Evolutionary conservation across 2,329 filamentous ascomycete genomes (phyloP).

Genomic region (Plectosphaerella plurivora): DNA sequence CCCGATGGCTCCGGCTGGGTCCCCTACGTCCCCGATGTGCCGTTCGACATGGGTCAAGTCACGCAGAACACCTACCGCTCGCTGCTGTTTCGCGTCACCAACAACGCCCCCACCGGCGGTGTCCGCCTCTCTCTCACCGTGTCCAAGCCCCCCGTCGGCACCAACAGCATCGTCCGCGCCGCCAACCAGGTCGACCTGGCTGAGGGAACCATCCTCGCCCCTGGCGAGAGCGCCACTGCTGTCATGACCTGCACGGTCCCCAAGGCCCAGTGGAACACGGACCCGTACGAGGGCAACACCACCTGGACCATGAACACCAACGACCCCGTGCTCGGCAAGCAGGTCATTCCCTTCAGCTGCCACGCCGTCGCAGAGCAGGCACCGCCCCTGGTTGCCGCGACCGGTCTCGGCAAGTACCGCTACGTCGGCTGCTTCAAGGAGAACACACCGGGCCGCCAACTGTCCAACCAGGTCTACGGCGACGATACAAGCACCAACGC

Average conservation of each 20-base stretch:
- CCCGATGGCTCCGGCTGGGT: slow-evolving; percentile 46
- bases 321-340: slow-evolving; percentile 46
- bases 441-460: slow-evolving; percentile 48
- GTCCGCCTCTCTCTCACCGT: slow-evolving; percentile 46
- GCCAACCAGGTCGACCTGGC: slow-evolving; percentile 52
- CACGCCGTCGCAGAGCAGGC: slow-evolving; percentile 47
- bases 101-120: slow-evolving; percentile 44
- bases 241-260: slow-evolving; percentile 50
- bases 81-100: slow-evolving; percentile 48
- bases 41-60: slow-evolving; percentile 56
- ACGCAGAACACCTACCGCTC: slow-evolving; percentile 41
- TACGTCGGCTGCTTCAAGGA: slow-evolving; percentile 53
- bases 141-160: slow-evolving; percentile 55
- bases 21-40: slow-evolving; percentile 30
- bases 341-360: slow-evolving; percentile 46
- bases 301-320: slow-evolving; percentile 54
- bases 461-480: slow-evolving; percentile 34
- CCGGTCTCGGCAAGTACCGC: slow-evolving; percentile 40
- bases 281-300: slow-evolving; percentile 41
- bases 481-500: slow-evolving; percentile 35
- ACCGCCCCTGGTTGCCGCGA: slow-evolving; percentile 32
- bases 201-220: slow-evolving; percentile 45
- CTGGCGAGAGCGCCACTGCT: slow-evolving; percentile 46
- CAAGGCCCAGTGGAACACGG: slow-evolving; percentile 50
- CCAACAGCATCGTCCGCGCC: slow-evolving; percentile 45